A percentile compares a stretch with the other conserved stretches of the same genome.
These are phyloP conservation scores for Flaveria robusta DNA, from an alignment of 129 eudicot genomes.

Conservation along the genomic window DNA sequence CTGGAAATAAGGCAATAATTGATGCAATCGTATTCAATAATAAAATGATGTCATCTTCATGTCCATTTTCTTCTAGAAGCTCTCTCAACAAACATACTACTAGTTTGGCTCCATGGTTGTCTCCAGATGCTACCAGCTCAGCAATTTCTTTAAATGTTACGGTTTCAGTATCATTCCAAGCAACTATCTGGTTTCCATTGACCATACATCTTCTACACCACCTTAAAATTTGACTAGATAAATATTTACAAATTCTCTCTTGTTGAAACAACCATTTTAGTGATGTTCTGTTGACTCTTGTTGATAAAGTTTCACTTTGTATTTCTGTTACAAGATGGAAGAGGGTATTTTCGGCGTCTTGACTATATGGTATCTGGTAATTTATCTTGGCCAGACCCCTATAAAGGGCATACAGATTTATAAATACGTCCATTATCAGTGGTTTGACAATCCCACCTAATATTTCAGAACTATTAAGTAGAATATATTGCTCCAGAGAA, in stretches of 20 bases:
- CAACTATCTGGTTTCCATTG: constrained; percentile 31
- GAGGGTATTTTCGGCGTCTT: constrained; percentile 79
- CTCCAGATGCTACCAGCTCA: constrained; percentile 68
- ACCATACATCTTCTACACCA: constrained; percentile 52
- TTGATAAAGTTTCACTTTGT: constrained; percentile 53
- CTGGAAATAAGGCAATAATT: constrained; percentile 56
- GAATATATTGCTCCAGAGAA: constrained; percentile 89
- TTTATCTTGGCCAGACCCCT: constrained; percentile 75
- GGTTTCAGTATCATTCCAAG: constrained; percentile 28
- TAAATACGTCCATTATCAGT: constrained; percentile 39
- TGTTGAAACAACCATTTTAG: constrained; percentile 94
- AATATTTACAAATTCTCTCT: constrained; percentile 61
- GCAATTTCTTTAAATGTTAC: constrained; percentile 51
- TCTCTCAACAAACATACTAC: constrained; percentile 62
- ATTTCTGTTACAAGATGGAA: constrained; percentile 56
- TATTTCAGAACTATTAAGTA: constrained; percentile 62
- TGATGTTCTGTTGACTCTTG: constrained; percentile 58
- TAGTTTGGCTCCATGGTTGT: constrained; percentile 59
- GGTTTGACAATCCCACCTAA: constrained; percentile 45
- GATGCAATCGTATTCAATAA: constrained; percentile 44
- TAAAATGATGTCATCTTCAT: constrained; percentile 52
- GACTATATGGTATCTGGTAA: constrained; percentile 81
- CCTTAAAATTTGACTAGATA: constrained; percentile 63
- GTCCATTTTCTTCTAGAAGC: constrained; percentile 54
- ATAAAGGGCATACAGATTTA: constrained; percentile 74